Conservation (phyloP, 768 basidiomycete genomes). For the Tulasnella sp. region DNA sequence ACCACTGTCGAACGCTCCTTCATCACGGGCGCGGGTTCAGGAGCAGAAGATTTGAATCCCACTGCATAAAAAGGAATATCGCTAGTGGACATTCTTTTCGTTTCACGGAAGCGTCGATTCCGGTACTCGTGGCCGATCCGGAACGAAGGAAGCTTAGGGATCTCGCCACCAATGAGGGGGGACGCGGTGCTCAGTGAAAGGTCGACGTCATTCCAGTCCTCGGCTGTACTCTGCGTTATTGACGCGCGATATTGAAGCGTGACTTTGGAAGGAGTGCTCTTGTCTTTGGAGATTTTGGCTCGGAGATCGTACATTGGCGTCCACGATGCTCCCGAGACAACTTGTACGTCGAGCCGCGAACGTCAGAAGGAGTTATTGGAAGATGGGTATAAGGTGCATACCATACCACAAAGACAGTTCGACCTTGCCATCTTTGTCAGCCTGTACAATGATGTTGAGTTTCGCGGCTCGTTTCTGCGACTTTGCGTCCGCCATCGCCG, state of each 20-base stretch:
- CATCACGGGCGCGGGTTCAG: not conserved
- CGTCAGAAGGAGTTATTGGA: not conserved
- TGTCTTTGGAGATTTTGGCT: slow-evolving; percentile 34
- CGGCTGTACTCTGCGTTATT: slow-evolving; percentile 20
- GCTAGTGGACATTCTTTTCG: too few species aligned
- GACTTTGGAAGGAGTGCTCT: slow-evolving; percentile 22
- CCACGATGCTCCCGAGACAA: slow-evolving; percentile 42
- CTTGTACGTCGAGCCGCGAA: slow-evolving; percentile 20
- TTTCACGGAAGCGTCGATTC: not conserved
- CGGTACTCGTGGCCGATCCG: slow-evolving; percentile 12
- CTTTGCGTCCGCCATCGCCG: slow-evolving; percentile 5
- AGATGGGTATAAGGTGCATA: slow-evolving; percentile 24
- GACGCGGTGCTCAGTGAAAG: slow-evolving; percentile 20
- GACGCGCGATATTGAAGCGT: slow-evolving; percentile 20
- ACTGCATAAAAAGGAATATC: not conserved
- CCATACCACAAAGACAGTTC: slow-evolving; percentile 44
- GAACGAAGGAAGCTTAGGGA: slow-evolving; percentile 17
- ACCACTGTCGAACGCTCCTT: not conserved
- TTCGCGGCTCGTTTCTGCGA: slow-evolving; percentile 21
- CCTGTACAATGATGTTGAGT: slow-evolving; percentile 34
- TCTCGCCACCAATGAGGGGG: slow-evolving; percentile 10
- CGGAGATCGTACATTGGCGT: slow-evolving; percentile 47
- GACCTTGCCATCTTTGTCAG: slow-evolving; percentile 29
- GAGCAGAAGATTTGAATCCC: too few species aligned
- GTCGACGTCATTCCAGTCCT: slow-evolving; percentile 19